These are phyloP conservation scores for Maudiozyma humilis DNA, from an alignment of 1,139 yeast species.

Conservation along the genomic window DNA sequence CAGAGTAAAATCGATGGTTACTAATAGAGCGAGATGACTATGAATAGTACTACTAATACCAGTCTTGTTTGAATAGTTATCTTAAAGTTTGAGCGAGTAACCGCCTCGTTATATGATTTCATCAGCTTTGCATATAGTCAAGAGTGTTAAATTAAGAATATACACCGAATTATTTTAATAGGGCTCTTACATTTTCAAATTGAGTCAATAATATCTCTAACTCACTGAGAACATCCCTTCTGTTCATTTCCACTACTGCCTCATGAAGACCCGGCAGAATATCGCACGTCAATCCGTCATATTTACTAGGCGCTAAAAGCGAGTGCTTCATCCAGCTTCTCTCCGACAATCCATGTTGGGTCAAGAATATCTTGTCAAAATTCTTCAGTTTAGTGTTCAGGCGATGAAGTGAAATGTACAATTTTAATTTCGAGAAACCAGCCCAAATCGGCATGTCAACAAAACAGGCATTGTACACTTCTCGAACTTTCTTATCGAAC, in stretches of 20 bases:
- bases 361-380: constrained; percentile 39
- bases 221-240: constrained; percentile 27
- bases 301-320: constrained; percentile 35
- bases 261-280: constrained; percentile 38
- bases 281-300: constrained; percentile 28
- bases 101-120: too few species aligned
- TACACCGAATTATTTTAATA: not conserved
- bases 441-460: constrained; percentile 69
- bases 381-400: constrained; percentile 47
- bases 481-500: constrained; percentile 20
- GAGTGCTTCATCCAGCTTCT: constrained; percentile 40
- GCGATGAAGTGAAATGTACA: constrained; percentile 50
- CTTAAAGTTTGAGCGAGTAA: too few species aligned
- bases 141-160: constrained; percentile 8
- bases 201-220: constrained; percentile 21
- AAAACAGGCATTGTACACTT: constrained; percentile 40
- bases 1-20: too few species aligned
- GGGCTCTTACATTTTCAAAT: constrained; percentile 16
- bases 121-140: too few species aligned
- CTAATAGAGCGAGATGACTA: too few species aligned
- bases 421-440: constrained; percentile 46
- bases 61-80: too few species aligned
- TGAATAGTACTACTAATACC: too few species aligned
- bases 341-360: constrained; percentile 28
- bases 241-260: constrained; percentile 31